Base-by-base conservation (phyloP, 345 rosid species). In the Eucalyptus paniculata region DNA sequence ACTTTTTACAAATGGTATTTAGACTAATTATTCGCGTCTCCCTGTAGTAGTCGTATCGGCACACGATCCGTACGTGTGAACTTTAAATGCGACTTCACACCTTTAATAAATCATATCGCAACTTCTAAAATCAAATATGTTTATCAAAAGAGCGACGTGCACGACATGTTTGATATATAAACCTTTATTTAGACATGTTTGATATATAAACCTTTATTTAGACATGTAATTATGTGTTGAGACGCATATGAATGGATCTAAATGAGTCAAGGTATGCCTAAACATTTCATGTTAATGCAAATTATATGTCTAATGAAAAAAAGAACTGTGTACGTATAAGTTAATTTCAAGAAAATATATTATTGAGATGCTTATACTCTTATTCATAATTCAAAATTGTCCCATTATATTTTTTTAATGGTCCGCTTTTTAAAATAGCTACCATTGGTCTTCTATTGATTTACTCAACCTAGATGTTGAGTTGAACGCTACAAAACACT, bases 301-400 rank as follows among this genome's bases (percentile, higher is more conserved):
- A 44, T 44, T 44, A 44, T 44, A 44, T 8, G 47, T 44, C 47
- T 9, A 9, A 44, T 44, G 47, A 44, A 44, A 44, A 34, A 67
- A n/a, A 6, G 19, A 69, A 60, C 2, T 2, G 8, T 17, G 3
- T 5, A 2, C 9, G 23, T 1, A 32, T 0, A 8, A 3, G 81
- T 69, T 69, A 32, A 32, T 69, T 8, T 5, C 24, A 18, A 69
- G 4, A 9, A 69, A 34, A 17, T 17, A 18, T 34, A 9, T 15
- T 8, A 2, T 18, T 9, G 10, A 10, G 7, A 21, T 34, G 80
- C 12, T 17, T 32, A 32, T 69, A 34, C 7, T 34, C 6, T 34
- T 34, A 18, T 18, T 69, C 81, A 34, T 17, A 34, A 69, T 69
- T 9, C 24, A 69, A 32, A 17, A 9, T 5, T 4, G 7, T 34